phyloP scores from a whole-genome alignment of 202 grass and related monocot genomes.

The Alloteropsis angusta region DNA sequence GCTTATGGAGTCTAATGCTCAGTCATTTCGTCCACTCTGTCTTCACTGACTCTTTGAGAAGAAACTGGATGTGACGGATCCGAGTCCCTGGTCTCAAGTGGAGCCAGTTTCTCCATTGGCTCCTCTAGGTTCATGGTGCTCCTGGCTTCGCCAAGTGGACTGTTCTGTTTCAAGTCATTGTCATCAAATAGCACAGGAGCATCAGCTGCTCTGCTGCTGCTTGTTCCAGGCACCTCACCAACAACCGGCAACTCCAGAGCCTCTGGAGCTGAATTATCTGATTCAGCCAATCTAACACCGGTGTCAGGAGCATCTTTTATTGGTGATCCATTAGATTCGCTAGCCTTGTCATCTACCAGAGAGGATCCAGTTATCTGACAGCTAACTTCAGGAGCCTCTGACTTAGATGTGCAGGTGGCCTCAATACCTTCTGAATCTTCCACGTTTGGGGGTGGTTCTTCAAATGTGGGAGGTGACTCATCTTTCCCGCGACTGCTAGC shows the following conservation, averaged over 20 bases:
- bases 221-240: constrained; percentile 26
- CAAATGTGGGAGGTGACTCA: constrained; percentile 11
- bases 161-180: constrained; percentile 16
- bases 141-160: neutral
- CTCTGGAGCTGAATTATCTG: constrained; percentile 12
- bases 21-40: constrained; percentile 12
- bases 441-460: constrained; percentile 14
- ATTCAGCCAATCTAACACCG: neutral
- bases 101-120: neutral
- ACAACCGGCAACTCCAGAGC: constrained; percentile 3
- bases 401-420: neutral
- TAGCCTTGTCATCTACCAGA: constrained; percentile 10
- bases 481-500: constrained; percentile 19
- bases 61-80: neutral
- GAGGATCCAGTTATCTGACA: constrained; percentile 6
- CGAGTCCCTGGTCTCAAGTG: neutral
- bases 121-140: neutral
- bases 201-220: constrained; percentile 21
- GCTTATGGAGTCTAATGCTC: constrained; percentile 16
- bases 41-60: neutral
- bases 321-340: constrained; percentile 8
- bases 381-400: constrained; percentile 22
- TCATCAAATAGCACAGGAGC: neutral
- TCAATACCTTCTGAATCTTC: constrained; percentile 21
- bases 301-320: neutral